A percentile compares a stretch with the other conserved stretches of the same genome.
Conservation (phyloP, 1,139 yeast species). For the Pichia sp. region DNA sequence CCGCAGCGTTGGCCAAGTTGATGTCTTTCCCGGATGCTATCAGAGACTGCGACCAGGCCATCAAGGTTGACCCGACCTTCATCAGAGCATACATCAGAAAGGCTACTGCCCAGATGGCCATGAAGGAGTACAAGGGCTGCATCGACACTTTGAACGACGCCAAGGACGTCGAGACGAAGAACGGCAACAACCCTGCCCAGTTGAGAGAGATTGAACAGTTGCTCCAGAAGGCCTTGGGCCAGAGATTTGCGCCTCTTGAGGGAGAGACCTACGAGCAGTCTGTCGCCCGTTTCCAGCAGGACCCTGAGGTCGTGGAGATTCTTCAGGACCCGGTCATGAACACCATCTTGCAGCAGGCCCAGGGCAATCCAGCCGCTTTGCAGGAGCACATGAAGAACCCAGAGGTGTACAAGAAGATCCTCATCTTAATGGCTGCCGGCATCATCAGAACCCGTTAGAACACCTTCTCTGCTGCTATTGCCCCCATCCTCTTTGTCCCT, state of each 20-base stretch:
- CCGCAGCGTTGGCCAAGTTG: conserved; percentile 91
- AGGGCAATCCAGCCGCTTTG: conserved; percentile 92
- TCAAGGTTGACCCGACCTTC: conserved; percentile 80
- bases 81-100: conserved; percentile 95
- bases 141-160: conserved; percentile 80
- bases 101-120: conserved; percentile 90
- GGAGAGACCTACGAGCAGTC: conserved; percentile 97
- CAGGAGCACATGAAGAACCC: conserved; percentile 98
- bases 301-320: conserved; percentile 88
- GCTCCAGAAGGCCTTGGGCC: conserved; percentile 69
- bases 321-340: conserved; percentile 98
- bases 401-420: conserved; percentile 82
- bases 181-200: conserved; percentile 30
- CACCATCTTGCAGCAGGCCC: conserved; percentile 89
- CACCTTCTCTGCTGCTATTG: no score
- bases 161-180: conserved; percentile 64
- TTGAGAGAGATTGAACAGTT: conserved; percentile 78
- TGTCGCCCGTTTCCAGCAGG: conserved; percentile 82
- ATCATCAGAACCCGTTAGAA: conserved; percentile 75
- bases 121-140: conserved; percentile 80
- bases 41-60: conserved; percentile 86
- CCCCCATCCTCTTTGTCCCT: no score
- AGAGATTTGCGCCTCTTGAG: conserved; percentile 71
- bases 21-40: conserved; percentile 98
- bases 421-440: conserved; percentile 92